Percentiles rank a stretch among this genome's conserved stretches.
These are phyloP conservation scores for Piedraia hortae DNA, from an alignment of 2,329 filamentous ascomycete genomes.

Conservation along the genomic window DNA sequence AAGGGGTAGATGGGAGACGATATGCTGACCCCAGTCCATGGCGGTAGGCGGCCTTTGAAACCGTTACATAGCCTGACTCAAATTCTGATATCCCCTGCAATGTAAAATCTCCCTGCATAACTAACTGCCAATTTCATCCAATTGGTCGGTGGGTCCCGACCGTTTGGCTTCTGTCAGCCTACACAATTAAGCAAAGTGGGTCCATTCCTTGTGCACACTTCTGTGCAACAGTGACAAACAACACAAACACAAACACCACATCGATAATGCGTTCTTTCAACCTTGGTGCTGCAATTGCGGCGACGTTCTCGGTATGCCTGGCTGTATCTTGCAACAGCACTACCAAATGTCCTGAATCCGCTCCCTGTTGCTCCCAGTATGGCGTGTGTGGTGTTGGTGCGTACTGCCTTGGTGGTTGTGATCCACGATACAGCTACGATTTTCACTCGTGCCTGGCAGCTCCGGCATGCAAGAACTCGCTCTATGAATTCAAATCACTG, in stretches of 20 bases:
- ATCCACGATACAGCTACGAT: slow-evolving; percentile 56
- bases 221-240: too few species aligned
- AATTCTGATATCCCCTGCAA: too few species aligned
- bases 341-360: slow-evolving; percentile 9
- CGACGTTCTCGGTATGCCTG: slow-evolving; percentile 10
- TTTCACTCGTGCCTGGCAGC: slow-evolving; percentile 65
- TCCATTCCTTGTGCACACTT: too few species aligned
- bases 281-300: slow-evolving; percentile 10
- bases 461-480: slow-evolving; percentile 51
- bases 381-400: slow-evolving; percentile 79
- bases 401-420: slow-evolving; percentile 87
- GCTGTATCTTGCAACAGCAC: slow-evolving; percentile 5
- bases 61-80: too few species aligned
- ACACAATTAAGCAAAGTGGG: too few species aligned
- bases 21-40: slow-evolving; percentile 4
- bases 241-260: slow-evolving; percentile 1
- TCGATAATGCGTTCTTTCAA: slow-evolving; percentile 4
- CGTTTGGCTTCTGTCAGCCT: too few species aligned
- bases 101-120: too few species aligned
- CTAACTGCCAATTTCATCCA: too few species aligned
- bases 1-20: slow-evolving; percentile 5
- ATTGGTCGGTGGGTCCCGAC: too few species aligned
- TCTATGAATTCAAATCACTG: slow-evolving; percentile 45
- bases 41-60: too few species aligned
- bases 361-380: slow-evolving; percentile 30